These are phyloP conservation scores for Schizochytrium sp. DNA, from an alignment of 108 stramenopile species.

Conservation along the genomic window DNA sequence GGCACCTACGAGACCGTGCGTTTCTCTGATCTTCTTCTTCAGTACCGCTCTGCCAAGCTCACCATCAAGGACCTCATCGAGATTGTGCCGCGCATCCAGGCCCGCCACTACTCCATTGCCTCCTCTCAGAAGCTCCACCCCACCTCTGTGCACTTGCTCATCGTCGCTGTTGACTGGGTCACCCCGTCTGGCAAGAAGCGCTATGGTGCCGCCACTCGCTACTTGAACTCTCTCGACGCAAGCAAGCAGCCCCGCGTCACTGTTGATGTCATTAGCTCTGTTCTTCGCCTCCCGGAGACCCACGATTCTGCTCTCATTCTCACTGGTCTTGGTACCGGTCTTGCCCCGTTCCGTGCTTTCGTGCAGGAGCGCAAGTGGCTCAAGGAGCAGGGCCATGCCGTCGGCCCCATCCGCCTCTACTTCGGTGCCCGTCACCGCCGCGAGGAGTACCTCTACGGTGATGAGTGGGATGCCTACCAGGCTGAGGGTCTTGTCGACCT, in stretches of 20 bases:
- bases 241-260: slow-evolving; percentile 72
- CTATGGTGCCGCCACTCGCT: slow-evolving; percentile 87
- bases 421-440: slow-evolving; percentile 91
- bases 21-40: slow-evolving; percentile 12
- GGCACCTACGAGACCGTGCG: slow-evolving; percentile 11
- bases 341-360: slow-evolving; percentile 96
- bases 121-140: slow-evolving; percentile 88
- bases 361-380: slow-evolving; percentile 87
- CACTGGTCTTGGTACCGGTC: slow-evolving; percentile 96
- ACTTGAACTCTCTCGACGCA: slow-evolving; percentile 74
- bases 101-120: slow-evolving; percentile 95
- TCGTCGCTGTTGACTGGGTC: slow-evolving; percentile 79
- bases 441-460: slow-evolving; percentile 89
- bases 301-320: slow-evolving; percentile 83
- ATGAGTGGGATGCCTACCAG: slow-evolving; percentile 84
- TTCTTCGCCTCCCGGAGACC: slow-evolving; percentile 81
- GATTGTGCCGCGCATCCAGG: slow-evolving; percentile 80
- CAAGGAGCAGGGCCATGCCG: slow-evolving; percentile 63
- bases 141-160: slow-evolving; percentile 88
- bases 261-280: slow-evolving; percentile 87
- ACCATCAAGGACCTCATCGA: slow-evolving; percentile 1
- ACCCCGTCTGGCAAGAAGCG: slow-evolving; percentile 77
- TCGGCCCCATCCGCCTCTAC: slow-evolving; percentile 86
- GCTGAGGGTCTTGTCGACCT: slow-evolving; percentile 81
- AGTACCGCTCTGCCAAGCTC: slow-evolving; percentile 36